Evolutionary conservation across 371 early-diverging fungal genomes (phyloP).

Genomic region (Mortierella sp.): DNA sequence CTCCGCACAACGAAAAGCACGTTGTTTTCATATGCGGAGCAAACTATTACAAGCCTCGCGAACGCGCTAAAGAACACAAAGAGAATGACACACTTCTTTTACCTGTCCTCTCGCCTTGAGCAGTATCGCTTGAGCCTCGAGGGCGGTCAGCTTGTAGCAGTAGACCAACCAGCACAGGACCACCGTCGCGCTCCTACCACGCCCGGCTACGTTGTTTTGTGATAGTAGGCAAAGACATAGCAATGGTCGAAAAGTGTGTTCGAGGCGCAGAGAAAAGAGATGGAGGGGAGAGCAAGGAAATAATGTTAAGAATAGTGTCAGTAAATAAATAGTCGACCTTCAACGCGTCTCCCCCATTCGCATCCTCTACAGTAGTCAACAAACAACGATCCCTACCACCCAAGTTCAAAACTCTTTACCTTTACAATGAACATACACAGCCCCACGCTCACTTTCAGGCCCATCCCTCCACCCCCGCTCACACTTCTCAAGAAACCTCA

Average conservation of each 20-base stretch:
- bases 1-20: not conserved
- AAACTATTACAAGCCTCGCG: not conserved
- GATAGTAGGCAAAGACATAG: not conserved
- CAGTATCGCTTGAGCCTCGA: constrained; percentile 37
- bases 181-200: constrained; percentile 50
- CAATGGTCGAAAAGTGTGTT: not conserved
- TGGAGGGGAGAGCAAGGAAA: not conserved
- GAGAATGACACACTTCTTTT: not conserved
- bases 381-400: not conserved
- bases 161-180: constrained; percentile 44
- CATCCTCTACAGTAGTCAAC: not conserved
- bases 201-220: constrained; percentile 27
- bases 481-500: constrained; percentile 30
- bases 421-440: constrained; percentile 49
- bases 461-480: constrained; percentile 14
- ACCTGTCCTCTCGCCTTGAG: constrained; percentile 42
- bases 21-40: constrained; percentile 7
- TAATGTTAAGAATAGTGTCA: not conserved
- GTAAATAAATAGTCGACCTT: not conserved
- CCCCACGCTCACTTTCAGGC: not conserved
- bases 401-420: constrained; percentile 11
- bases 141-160: constrained; percentile 25
- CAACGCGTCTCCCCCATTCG: not conserved
- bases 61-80: not conserved
- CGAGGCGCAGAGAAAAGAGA: not conserved